Base-by-base conservation (phyloP, 225 moss, liverwort and hornwort species). In the Physcomitrellopsis africana region DNA sequence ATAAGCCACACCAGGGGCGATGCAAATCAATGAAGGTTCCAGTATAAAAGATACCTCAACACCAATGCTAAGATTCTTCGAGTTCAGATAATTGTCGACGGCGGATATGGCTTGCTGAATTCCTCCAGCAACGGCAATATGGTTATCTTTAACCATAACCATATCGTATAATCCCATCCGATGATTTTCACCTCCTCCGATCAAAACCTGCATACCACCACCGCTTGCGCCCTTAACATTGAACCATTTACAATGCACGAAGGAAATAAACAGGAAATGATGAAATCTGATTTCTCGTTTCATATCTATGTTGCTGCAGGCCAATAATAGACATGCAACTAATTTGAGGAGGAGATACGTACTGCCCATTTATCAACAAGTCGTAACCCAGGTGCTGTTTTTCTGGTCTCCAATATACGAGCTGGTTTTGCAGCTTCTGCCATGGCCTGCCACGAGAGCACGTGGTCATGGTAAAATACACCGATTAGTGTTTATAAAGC, bases 161-260 rank as follows among this genome's bases (percentile, higher is more conserved):
- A 95, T 95, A 69, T 99, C 99, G 76, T 87, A 99, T 58, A 95
- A 93, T 42, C 99, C 99, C 95, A 95, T 93, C 52, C 99, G 93
- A 70, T 99, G 95, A 70, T 99, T 99, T 76, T 95, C 95, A 60
- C 93, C 99, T 37, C 93, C 90, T 76, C 95, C 99, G 79, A 99
- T 95, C 66, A 95, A 79, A 10, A 99, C 95, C 93, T 95, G 88
- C 69, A 73, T 55, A 65, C 69, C 63, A 27, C 63, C 47, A 12
- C 51, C 72, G n/a, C 65, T 81, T 65, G 46, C 24, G 58, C 49
- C 57, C 51, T 15, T 64, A 37, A 37, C 32, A 20, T 43, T 66
- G 19, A 19, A 51, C 11, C 73, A 47, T 76, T 16, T 45, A 24
- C 11, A 49, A 41, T 68, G 41, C 56, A 65, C 13, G 17, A 46